phyloP scores from a whole-genome alignment of 108 stramenopile species.

The Seminavis robusta region DNA sequence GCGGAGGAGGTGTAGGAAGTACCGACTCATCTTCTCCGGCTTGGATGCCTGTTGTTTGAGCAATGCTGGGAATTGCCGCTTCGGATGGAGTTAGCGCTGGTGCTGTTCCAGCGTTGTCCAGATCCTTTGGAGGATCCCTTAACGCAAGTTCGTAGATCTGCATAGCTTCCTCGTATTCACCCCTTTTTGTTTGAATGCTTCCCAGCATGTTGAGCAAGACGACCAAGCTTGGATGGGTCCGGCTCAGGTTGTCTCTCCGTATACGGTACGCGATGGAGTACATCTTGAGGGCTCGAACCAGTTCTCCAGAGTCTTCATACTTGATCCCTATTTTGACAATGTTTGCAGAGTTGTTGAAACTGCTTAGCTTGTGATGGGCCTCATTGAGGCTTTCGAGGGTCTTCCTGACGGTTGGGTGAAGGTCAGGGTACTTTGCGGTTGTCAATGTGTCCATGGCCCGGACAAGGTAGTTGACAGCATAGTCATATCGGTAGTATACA shows the following conservation, averaged over 20 bases:
- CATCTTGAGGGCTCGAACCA: slow-evolving; percentile 72
- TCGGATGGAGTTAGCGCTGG: not conserved
- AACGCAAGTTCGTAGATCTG: slow-evolving; percentile 70
- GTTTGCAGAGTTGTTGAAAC: slow-evolving; percentile 64
- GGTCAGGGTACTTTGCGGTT: slow-evolving; percentile 44
- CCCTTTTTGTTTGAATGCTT: slow-evolving; percentile 70
- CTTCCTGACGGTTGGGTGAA: slow-evolving; percentile 47
- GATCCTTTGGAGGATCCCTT: slow-evolving; percentile 28
- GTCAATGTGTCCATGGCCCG: slow-evolving; percentile 49
- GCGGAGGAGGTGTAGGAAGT: no score
- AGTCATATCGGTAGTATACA: slow-evolving; percentile 60
- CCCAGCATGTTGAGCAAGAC: slow-evolving; percentile 84
- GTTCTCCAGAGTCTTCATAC: slow-evolving; percentile 56
- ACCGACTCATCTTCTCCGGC: not conserved
- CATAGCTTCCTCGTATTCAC: slow-evolving; percentile 76
- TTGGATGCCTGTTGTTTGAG: not conserved
- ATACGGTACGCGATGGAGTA: slow-evolving; percentile 88
- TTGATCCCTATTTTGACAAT: slow-evolving; percentile 84
- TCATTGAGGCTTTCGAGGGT: slow-evolving; percentile 53
- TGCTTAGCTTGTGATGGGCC: slow-evolving; percentile 65
- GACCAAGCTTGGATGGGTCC: slow-evolving; percentile 64
- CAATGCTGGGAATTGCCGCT: not conserved
- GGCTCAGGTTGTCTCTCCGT: slow-evolving; percentile 61
- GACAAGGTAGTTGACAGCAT: slow-evolving; percentile 72
- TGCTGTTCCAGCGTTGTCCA: not conserved